These are phyloP conservation scores for Fusarium compactum DNA, from an alignment of 2,329 filamentous ascomycete genomes.

Conservation along the genomic window DNA sequence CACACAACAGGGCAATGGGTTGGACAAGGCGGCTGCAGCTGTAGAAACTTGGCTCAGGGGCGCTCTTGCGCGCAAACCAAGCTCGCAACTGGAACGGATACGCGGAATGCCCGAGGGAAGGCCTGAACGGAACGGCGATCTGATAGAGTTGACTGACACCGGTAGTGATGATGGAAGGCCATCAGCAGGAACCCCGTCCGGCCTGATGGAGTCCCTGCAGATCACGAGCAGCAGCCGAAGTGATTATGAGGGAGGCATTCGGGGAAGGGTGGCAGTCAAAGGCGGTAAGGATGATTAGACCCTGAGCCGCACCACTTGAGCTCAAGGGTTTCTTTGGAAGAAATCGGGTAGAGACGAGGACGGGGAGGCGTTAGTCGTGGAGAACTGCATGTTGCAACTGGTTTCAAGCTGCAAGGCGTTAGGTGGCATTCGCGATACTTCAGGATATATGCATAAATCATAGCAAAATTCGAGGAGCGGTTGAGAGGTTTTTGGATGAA, in stretches of 20 bases:
- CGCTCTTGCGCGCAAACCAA: constrained; percentile 74
- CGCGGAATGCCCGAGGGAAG: constrained; percentile 53
- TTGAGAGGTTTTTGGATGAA: constrained; percentile 2
- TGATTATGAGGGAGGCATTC: constrained; percentile 54
- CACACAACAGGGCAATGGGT: constrained; percentile 62
- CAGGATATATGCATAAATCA: constrained; percentile 36
- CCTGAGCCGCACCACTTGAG: neutral
- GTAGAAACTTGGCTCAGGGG: constrained; percentile 93
- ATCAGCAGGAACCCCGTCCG: constrained; percentile 39
- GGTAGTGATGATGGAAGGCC: constrained; percentile 65
- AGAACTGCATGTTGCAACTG: constrained; percentile 36
- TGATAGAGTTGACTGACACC: constrained; percentile 78
- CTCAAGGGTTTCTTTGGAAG: neutral
- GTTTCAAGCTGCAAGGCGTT: constrained; percentile 44
- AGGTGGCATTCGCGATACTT: constrained; percentile 40
- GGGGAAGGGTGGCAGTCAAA: constrained; percentile 56
- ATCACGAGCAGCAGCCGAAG: constrained; percentile 53
- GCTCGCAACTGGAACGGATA: constrained; percentile 61
- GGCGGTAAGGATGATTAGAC: constrained; percentile 45
- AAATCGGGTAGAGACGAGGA: constrained; percentile 14
- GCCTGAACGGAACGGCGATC: constrained; percentile 63
- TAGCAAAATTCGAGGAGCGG: constrained; percentile 19
- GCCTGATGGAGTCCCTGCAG: constrained; percentile 50
- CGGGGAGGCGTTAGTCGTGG: constrained; percentile 33
- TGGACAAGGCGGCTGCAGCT: constrained; percentile 87